Evolutionary conservation across 2,329 filamentous ascomycete genomes (phyloP).

Genomic region (Exophiala spinifera): DNA sequence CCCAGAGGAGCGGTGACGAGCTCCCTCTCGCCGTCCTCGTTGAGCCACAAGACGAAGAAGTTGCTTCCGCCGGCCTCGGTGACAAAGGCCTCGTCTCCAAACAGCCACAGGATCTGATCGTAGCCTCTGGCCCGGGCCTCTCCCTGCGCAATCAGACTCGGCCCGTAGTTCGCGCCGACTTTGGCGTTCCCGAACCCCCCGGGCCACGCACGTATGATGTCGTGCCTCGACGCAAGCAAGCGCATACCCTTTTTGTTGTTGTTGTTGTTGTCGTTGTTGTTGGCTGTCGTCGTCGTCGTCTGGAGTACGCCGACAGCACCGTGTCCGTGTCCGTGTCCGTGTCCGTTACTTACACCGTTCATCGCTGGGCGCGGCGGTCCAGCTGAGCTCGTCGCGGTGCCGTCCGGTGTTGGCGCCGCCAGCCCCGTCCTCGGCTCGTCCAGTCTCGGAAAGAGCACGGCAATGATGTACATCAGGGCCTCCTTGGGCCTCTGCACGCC

Average conservation of each 20-base stretch:
- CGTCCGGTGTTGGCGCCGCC: too few relatives aligned
- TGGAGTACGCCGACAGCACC: slow-evolving; percentile 29
- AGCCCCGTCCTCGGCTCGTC: slow-evolving; percentile 14
- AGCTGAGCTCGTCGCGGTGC: too few relatives aligned
- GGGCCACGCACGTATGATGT: slow-evolving; percentile 87
- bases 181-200: slow-evolving; percentile 92
- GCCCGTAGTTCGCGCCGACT: slow-evolving; percentile 90
- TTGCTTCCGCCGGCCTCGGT: slow-evolving; percentile 91
- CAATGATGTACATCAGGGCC: slow-evolving; percentile 71
- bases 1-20: slow-evolving; percentile 81
- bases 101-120: slow-evolving; percentile 92
- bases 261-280: too few relatives aligned
- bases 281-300: slow-evolving; percentile 3
- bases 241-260: too few relatives aligned
- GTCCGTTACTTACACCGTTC: not conserved
- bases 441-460: slow-evolving; percentile 41
- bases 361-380: not conserved
- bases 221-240: slow-evolving; percentile 68
- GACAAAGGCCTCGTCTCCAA: slow-evolving; percentile 71
- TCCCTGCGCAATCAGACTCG: slow-evolving; percentile 71
- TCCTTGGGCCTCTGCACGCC: slow-evolving; percentile 76
- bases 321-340: too few relatives aligned
- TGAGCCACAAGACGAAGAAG: slow-evolving; percentile 77
- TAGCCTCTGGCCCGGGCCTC: slow-evolving; percentile 72
- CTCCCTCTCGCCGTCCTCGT: slow-evolving; percentile 56